Evolutionary conservation across 805 yeast genomes (phyloP).

Genomic region (Metschnikowia hibisci): DNA sequence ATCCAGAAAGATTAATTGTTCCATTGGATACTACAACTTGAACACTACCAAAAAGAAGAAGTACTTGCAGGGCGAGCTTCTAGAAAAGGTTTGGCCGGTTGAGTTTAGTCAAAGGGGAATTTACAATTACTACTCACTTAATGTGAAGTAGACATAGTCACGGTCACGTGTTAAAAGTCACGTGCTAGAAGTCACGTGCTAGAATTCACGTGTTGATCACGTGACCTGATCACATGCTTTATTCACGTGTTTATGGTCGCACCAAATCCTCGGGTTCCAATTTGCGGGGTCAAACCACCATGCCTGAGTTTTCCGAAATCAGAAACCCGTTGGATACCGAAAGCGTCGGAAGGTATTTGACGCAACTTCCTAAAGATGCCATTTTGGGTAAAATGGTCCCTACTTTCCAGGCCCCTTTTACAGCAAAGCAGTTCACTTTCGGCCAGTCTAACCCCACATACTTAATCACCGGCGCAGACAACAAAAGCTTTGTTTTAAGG

Average conservation of each 20-base stretch:
- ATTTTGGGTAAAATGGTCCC: conserved; percentile 23
- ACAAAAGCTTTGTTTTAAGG: conserved; percentile 45
- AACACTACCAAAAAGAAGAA: conserved; percentile 30
- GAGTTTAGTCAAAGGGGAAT: conserved; percentile 52
- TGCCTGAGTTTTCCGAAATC: conserved; percentile 29
- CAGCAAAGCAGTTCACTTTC: conserved; percentile 50
- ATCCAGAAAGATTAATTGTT: conserved; percentile 50
- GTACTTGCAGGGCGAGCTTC: conserved; percentile 26
- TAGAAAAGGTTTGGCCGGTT: conserved; percentile 48
- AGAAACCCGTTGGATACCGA: conserved; percentile 31
- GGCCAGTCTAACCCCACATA: conserved; percentile 68
- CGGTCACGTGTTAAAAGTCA: too few species aligned
- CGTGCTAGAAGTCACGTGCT: too few species aligned
- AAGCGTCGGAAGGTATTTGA: conserved; percentile 23
- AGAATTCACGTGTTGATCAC: too few species aligned
- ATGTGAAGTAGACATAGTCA: conserved; percentile 26
- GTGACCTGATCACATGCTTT: not conserved
- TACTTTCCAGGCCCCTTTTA: conserved; percentile 17
- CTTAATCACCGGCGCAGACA: conserved; percentile 40
- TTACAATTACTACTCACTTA: conserved; percentile 54
- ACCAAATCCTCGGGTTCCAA: not conserved
- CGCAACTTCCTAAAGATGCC: conserved; percentile 14
- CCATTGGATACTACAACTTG: conserved; percentile 47
- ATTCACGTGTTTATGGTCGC: not conserved
- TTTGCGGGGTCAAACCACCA: conserved; percentile 6